Conservation (phyloP, 2,329 filamentous ascomycete genomes). For the Fusarium drepaniforme region DNA sequence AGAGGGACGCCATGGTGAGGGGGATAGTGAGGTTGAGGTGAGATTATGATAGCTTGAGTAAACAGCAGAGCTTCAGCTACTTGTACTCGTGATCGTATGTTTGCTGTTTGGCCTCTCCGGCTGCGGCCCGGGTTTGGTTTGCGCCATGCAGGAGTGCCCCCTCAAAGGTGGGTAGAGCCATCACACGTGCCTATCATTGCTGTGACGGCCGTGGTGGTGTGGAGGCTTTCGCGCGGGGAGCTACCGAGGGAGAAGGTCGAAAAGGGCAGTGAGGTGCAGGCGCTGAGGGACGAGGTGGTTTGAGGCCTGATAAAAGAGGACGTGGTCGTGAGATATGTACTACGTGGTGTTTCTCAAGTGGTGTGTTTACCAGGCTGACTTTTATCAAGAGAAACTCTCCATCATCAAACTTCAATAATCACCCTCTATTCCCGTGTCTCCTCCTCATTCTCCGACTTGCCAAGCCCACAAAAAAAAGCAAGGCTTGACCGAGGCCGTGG, state of each 20-base stretch:
- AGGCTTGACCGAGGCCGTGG: slow-evolving; percentile 17
- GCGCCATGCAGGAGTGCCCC: slow-evolving; percentile 17
- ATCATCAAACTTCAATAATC: not conserved
- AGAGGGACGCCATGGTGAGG: slow-evolving; percentile 34
- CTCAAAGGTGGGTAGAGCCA: slow-evolving; percentile 23
- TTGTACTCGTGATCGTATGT: slow-evolving; percentile 24
- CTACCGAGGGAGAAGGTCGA: slow-evolving; percentile 4
- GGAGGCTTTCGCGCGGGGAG: slow-evolving; percentile 6
- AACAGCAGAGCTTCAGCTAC: slow-evolving; percentile 8
- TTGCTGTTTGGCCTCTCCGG: slow-evolving; percentile 6
- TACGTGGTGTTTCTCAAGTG: not conserved
- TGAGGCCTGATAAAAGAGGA: not conserved
- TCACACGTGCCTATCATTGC: slow-evolving; percentile 29
- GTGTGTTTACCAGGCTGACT: not conserved
- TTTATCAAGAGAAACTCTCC: not conserved
- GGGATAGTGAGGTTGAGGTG: not conserved
- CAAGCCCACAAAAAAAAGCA: not conserved
- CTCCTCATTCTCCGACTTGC: not conserved
- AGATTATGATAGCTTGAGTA: not conserved
- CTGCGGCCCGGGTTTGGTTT: slow-evolving; percentile 9
- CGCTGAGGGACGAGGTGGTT: not conserved
- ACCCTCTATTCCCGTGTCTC: not conserved
- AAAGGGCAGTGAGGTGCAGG: not conserved
- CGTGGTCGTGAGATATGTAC: not conserved
- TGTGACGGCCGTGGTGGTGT: slow-evolving; percentile 14